Evolutionary conservation across 768 basidiomycete genomes (phyloP).

Genomic region (Pisolithus albus): DNA sequence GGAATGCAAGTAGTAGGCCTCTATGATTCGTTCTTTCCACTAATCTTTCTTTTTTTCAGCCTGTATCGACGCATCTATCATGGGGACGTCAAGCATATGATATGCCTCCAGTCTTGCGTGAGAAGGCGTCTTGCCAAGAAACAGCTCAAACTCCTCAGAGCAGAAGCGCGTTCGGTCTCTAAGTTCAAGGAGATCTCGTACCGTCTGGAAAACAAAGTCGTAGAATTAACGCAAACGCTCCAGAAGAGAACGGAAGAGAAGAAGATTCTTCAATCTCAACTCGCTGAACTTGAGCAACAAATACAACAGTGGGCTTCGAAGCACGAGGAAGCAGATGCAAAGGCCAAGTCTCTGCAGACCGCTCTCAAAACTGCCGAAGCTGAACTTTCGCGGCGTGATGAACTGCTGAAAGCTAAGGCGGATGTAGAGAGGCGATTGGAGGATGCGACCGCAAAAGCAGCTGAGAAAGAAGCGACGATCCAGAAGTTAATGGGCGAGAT

Average conservation of each 20-base stretch:
- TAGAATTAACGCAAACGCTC: slow-evolving; percentile 91
- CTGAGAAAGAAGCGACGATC: slow-evolving; percentile 82
- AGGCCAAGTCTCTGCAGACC: slow-evolving; percentile 63
- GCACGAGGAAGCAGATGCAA: slow-evolving; percentile 79
- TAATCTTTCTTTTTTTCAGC: slow-evolving; percentile 26
- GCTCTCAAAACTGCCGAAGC: slow-evolving; percentile 66
- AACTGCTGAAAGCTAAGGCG: slow-evolving; percentile 66
- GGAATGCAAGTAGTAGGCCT: slow-evolving; percentile 71
- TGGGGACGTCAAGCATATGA: slow-evolving; percentile 60
- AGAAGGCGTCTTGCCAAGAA: slow-evolving; percentile 83
- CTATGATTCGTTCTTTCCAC: background rate
- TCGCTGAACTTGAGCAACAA: slow-evolving; percentile 77
- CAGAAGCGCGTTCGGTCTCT: slow-evolving; percentile 93
- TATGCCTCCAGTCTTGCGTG: slow-evolving; percentile 87
- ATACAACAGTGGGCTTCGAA: slow-evolving; percentile 78
- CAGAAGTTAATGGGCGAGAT: slow-evolving; percentile 77
- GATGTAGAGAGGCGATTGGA: slow-evolving; percentile 77
- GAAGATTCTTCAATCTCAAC: slow-evolving; percentile 72
- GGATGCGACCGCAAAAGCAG: slow-evolving; percentile 62
- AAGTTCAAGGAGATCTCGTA: slow-evolving; percentile 99
- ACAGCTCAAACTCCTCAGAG: slow-evolving; percentile 74
- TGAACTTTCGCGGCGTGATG: slow-evolving; percentile 65
- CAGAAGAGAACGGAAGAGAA: slow-evolving; percentile 89
- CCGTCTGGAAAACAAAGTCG: slow-evolving; percentile 96
- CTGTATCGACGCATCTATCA: slow-evolving; percentile 48